Conservation (phyloP, 75 land plant genomes). For the Picea glauca region DNA sequence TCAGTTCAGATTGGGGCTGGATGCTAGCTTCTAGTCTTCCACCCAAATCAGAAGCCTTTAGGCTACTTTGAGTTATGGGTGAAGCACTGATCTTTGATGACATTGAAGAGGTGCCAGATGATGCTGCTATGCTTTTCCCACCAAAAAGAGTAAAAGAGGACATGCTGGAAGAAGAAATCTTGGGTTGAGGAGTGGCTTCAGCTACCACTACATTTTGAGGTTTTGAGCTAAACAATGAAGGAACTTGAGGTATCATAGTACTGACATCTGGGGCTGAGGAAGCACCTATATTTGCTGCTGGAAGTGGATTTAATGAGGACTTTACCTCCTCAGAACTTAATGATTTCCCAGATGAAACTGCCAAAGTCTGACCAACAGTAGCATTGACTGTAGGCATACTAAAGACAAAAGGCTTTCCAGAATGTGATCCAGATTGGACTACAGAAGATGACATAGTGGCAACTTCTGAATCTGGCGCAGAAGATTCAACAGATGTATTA, state of each 20-base stretch:
- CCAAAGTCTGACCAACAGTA: neutral
- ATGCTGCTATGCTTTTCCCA: neutral
- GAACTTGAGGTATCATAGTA: neutral
- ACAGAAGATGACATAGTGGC: neutral
- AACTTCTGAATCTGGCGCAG: neutral
- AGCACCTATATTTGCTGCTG: neutral
- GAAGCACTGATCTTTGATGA: neutral
- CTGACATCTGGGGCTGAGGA: neutral
- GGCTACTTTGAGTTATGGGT: neutral
- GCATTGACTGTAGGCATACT: neutral
- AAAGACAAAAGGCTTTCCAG: constrained; percentile 1
- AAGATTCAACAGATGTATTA: neutral
- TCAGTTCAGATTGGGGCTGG: neutral
- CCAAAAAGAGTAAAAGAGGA: neutral
- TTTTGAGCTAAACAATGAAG: neutral
- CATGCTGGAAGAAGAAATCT: neutral
- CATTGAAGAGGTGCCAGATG: neutral
- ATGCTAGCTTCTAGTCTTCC: neutral
- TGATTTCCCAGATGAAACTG: neutral
- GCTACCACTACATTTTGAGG: neutral
- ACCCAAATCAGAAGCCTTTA: neutral
- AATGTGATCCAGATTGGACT: neutral
- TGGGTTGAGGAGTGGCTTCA: constrained; percentile 1
- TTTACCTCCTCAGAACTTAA: neutral
- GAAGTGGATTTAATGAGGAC: neutral